These are phyloP conservation scores for Eucalyptus erythrocorys DNA, from an alignment of 345 rosid species.

Conservation along the genomic window DNA sequence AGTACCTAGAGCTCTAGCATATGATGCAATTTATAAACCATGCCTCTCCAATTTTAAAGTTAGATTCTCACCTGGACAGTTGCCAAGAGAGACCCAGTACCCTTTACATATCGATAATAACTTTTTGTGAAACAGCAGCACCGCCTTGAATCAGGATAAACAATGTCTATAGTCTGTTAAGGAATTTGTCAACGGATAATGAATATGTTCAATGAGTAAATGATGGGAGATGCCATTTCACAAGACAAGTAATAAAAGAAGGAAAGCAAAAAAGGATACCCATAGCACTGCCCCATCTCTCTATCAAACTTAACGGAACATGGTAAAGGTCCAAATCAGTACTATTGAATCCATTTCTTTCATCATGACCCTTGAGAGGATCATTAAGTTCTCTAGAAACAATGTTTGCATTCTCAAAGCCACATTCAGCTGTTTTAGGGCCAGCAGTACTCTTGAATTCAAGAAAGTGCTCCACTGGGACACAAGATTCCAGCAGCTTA, in stretches of 20 bases:
- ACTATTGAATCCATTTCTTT: constrained; percentile 8
- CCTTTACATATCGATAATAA: constrained; percentile 85
- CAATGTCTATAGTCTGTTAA: constrained; percentile 41
- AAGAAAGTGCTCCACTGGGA: constrained; percentile 65
- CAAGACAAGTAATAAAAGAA: not conserved
- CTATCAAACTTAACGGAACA: constrained; percentile 67
- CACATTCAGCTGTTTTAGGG: constrained; percentile 10
- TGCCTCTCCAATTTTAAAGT: not conserved
- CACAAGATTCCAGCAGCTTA: constrained; percentile 43
- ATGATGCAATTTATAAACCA: not conserved
- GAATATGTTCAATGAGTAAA: not conserved
- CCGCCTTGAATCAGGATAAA: constrained; percentile 82
- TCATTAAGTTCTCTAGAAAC: constrained; percentile 7
- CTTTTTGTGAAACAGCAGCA: constrained; percentile 98
- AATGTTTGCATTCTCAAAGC: not conserved
- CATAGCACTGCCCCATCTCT: constrained; percentile 96
- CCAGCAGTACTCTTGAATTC: constrained; percentile 21
- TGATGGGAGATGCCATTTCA: not conserved
- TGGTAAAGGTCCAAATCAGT: constrained; percentile 28
- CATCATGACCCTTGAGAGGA: constrained; percentile 14
- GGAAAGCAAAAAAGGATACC: constrained; percentile 45
- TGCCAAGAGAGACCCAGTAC: constrained; percentile 92
- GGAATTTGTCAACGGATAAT: not conserved
- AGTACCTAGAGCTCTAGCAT: not conserved
- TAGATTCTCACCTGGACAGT: constrained; percentile 45